Base-by-base conservation (phyloP, 345 rosid genomes). In the Eutrema japonicum region DNA sequence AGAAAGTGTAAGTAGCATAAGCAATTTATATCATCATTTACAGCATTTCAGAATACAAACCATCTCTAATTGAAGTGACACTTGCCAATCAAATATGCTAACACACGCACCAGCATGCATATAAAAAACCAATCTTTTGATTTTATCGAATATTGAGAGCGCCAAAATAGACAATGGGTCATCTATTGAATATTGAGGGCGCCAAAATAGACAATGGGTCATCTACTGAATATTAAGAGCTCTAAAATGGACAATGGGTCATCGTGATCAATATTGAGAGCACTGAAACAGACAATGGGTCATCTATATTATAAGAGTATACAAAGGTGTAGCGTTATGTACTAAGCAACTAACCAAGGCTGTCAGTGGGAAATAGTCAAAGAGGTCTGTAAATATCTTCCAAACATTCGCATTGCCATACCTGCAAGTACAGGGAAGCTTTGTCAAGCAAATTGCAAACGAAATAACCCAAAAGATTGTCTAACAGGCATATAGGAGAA, bases 321-420 rank as follows among this genome's bases (percentile, higher is more conserved):
- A 52, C 2, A 27, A 10, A 52, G 68, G 54, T 26, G 38, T 62
- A 61, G 27, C 7, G 58, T 11, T 18, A 32, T 53, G 14, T 46
- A 47, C 0, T 14, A 38, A 64, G 49, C 37, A 87, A 87, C 96
- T 86, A 67, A 95, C 97, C 96, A 95, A 84, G 59, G 97, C 99
- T 70, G 99, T 95, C 75, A 95, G 77, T 29, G 99, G 99, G 77
- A 95, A 90, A 84, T 90, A 95, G 85, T 95, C 97, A 82, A 95
- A 95, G 73, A 95, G 90, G 80, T 95, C 99, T 12, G 99, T 92
- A 77, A 95, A 95, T 75, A 83, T 90, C 81, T 92, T 95, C 99
- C 99, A 95, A 58, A 92, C 96, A 48, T 84, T 92, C n/a, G 99
- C 97, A 82, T 87, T 95, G 71, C 99, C 99, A 70, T 95, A 95